phyloP scores from a whole-genome alignment of 345 rosid species.

The Arabis hirsuta region DNA sequence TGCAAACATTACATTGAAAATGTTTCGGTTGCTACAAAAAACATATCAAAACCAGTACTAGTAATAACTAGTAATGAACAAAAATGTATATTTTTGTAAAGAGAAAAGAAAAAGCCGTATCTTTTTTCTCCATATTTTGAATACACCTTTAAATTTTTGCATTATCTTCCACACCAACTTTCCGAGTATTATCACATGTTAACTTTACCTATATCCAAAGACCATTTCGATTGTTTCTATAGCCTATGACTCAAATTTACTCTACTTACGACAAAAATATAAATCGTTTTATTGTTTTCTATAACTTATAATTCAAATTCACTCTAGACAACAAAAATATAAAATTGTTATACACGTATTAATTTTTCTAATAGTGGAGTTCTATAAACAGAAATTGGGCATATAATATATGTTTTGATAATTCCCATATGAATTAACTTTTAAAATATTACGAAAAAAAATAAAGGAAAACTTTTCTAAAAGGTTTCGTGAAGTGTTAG shows the following conservation, averaged over 20 bases:
- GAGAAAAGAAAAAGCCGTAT: constrained; percentile 28
- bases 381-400: neutral
- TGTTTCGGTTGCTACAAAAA: no score
- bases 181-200: constrained; percentile 29
- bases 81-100: constrained; percentile 23
- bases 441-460: neutral
- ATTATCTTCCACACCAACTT: constrained; percentile 34
- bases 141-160: constrained; percentile 10
- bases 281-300: neutral
- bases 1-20: no score
- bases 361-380: neutral
- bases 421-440: neutral
- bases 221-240: constrained; percentile 17
- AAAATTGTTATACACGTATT: neutral
- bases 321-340: neutral
- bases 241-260: constrained; percentile 5
- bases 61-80: neutral
- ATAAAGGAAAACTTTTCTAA: constrained; percentile 25
- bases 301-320: neutral
- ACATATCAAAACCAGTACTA: neutral
- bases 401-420: neutral
- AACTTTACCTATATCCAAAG: constrained; percentile 10
- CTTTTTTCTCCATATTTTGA: constrained; percentile 21
- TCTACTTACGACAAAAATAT: neutral
- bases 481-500: constrained; percentile 44